phyloP scores from a whole-genome alignment of 768 basidiomycete species.

The Hortiboletus flavorubellus region DNA sequence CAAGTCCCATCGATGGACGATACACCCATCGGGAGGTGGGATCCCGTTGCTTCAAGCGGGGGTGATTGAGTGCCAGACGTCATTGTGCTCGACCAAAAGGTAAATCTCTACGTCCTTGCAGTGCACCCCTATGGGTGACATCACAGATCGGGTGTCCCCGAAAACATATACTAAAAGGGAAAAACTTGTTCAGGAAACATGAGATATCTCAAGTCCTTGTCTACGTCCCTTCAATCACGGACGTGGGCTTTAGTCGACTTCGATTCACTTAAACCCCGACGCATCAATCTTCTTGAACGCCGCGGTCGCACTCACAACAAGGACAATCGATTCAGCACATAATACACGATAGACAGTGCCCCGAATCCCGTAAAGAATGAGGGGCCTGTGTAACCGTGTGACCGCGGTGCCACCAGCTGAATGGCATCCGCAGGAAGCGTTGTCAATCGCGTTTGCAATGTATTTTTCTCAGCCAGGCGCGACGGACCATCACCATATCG shows the following conservation, averaged over 20 bases:
- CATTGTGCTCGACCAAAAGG: slow-evolving; percentile 7
- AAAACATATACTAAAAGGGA: slow-evolving; percentile 15
- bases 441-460: neutral
- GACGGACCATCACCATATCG: neutral
- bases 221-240: neutral
- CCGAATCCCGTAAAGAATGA: slow-evolving; percentile 86
- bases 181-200: neutral
- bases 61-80: slow-evolving; percentile 51
- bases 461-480: neutral
- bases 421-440: neutral
- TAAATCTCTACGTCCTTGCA: too few species aligned
- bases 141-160: slow-evolving; percentile 25
- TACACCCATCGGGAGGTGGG: slow-evolving; percentile 47
- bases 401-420: slow-evolving; percentile 57
- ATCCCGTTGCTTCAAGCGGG: slow-evolving; percentile 47
- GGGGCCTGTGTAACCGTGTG: slow-evolving; percentile 72
- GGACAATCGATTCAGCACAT: slow-evolving; percentile 52
- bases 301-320: slow-evolving; percentile 47
- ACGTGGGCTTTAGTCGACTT: neutral
- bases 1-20: slow-evolving; percentile 40
- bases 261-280: slow-evolving; percentile 25
- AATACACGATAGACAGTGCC: slow-evolving; percentile 64
- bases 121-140: slow-evolving; percentile 17
- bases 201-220: neutral
- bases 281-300: slow-evolving; percentile 58